phyloP scores from a whole-genome alignment of 257 asterid genomes.

The Solanum bulbocastanum region DNA sequence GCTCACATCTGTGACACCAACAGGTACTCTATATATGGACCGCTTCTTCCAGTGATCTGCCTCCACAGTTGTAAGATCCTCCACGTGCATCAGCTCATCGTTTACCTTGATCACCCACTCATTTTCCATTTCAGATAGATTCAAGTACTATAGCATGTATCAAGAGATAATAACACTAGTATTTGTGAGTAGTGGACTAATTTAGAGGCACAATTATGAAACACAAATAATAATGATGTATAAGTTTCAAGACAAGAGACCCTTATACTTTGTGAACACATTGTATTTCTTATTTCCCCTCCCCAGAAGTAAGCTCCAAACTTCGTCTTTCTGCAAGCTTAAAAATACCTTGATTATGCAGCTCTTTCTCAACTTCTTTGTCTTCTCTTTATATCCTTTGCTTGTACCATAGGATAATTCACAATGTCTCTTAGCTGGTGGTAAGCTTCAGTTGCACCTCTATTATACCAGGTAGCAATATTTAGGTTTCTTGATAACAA shows the following conservation, averaged over 20 bases:
- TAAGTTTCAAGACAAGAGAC: neutral
- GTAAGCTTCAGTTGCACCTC: neutral
- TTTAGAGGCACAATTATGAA: neutral
- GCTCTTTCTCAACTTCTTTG: neutral
- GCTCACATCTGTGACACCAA: conserved; percentile 15
- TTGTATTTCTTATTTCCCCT: neutral
- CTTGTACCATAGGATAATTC: neutral
- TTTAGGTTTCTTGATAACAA: neutral
- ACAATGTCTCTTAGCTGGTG: neutral
- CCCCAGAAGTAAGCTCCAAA: neutral
- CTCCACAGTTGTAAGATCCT: conserved; percentile 6
- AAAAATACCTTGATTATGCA: neutral
- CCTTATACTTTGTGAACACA: neutral
- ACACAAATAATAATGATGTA: neutral
- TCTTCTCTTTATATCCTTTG: neutral
- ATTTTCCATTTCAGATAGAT: neutral
- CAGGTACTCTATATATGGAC: conserved; percentile 32
- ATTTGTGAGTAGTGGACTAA: neutral
- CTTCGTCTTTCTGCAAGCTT: neutral
- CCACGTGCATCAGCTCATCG: conserved; percentile 5
- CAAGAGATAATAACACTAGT: neutral
- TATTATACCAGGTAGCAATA: neutral
- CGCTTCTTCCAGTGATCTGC: conserved; percentile 22
- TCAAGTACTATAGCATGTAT: neutral
- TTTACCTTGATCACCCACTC: conserved; percentile 20